Evolutionary conservation across 768 basidiomycete species (phyloP), one percentile per base, ranked within the genome.

Genomic region (Leccinum boreale): DNA sequence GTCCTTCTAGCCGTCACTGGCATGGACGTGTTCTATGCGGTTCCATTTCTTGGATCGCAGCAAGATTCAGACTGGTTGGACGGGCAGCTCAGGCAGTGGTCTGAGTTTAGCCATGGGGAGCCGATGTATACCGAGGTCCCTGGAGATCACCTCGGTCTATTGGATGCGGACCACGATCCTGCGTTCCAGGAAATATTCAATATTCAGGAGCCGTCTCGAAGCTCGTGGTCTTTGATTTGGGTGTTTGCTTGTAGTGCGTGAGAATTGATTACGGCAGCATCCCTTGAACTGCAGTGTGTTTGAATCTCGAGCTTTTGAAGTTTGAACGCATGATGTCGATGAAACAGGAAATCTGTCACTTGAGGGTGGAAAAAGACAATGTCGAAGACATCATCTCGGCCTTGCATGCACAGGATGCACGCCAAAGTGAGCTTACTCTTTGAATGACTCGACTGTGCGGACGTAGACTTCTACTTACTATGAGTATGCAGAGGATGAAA

Each of bases 161-260:
- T 67, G 65, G 60, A 68, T 60, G 58, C 60, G 49, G 60, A 62
- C 46, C 65, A 69, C 19, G 65, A 62, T 10, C 58, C 65, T 2
- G 55, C 28, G 11, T 67, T 67, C 67, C 67, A 69, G 29, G 62
- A 55, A 23, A 67, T 69, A 44, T 69, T 65, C 57, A 23, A 67
- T 69, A 44, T 69, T 65, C 57, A 47, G 60, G 15, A 45, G 5
- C 24, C 66, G 57, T 12, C 59, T 65, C 14, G 67, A 62, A 19
- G 60, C 65, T 11, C 49, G 49, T 31, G 49, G 49, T 15, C 26
- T 50, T 31, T 50, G n/a, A 50, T 15, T 61, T 67, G 17, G 3
- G 9, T 39, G 36, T 39, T 39, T 8, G 36, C 26, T 26, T 26
- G 26, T 26, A 26, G 26, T 26, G 7, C 36, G 36, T 39, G 36